These are phyloP conservation scores for Venturiaceae sp. DNA, from an alignment of 2,329 filamentous ascomycete genomes.

Conservation along the genomic window DNA sequence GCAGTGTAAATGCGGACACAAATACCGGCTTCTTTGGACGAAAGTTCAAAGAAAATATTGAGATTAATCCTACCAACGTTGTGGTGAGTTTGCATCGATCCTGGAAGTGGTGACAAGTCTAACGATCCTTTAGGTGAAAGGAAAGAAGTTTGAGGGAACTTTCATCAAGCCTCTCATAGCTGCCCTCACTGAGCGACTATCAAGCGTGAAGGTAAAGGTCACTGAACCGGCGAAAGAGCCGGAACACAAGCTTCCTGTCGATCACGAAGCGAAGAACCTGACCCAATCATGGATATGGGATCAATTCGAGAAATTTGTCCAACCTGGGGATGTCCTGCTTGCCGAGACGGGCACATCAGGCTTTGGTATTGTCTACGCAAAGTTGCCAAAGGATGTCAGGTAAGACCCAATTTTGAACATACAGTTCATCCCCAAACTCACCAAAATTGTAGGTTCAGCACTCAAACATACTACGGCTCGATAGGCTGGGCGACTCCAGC, in stretches of 20 bases:
- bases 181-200: conserved; percentile 17
- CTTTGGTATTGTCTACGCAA: conserved; percentile 27
- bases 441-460: not conserved
- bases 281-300: conserved; percentile 36
- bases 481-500: conserved; percentile 30
- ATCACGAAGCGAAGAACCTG: conserved; percentile 22
- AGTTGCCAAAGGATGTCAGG: conserved; percentile 18
- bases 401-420: not conserved
- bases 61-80: conserved; percentile 28
- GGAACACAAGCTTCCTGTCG: not conserved
- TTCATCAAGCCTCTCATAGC: conserved; percentile 27
- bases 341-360: conserved; percentile 32
- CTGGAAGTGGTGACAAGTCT: not conserved
- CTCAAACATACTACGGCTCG: conserved; percentile 1
- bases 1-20: conserved; percentile 31
- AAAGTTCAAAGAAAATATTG: conserved; percentile 20
- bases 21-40: conserved; percentile 32
- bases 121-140: conserved; percentile 16
- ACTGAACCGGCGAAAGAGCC: conserved; percentile 5
- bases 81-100: conserved; percentile 14
- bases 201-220: conserved; percentile 7
- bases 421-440: not conserved
- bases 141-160: conserved; percentile 20
- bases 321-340: conserved; percentile 27
- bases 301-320: conserved; percentile 25